phyloP scores from a whole-genome alignment of 257 asterid genomes.

The Asclepias syriaca region DNA sequence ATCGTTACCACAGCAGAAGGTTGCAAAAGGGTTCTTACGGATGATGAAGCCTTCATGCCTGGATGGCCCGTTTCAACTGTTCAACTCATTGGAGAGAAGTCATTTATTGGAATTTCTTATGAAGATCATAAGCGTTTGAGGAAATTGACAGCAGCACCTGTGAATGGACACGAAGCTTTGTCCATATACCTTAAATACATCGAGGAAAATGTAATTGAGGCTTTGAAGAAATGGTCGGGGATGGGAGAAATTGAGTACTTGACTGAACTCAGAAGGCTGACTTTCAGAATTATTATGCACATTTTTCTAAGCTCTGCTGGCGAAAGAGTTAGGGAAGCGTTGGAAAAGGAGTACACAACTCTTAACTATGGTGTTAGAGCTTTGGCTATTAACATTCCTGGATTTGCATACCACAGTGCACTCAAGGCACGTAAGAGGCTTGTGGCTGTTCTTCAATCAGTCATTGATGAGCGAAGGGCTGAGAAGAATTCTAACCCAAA shows the following conservation, averaged over 20 bases:
- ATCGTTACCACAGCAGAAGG: conserved; percentile 75
- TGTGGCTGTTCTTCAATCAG: conserved; percentile 48
- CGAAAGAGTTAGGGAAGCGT: conserved; percentile 52
- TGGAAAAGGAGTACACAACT: conserved; percentile 74
- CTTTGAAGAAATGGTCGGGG: conserved; percentile 62
- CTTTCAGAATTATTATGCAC: conserved; percentile 73
- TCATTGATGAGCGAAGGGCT: conserved; percentile 55
- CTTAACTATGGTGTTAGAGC: conserved; percentile 85
- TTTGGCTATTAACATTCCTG: conserved; percentile 79
- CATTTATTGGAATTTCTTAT: conserved; percentile 51
- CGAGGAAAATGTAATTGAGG: conserved; percentile 47
- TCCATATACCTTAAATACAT: conserved; percentile 61
- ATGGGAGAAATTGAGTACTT: conserved; percentile 73
- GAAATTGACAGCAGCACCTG: conserved; percentile 73
- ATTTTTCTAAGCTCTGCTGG: conserved; percentile 77
- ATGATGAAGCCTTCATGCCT: conserved; percentile 77
- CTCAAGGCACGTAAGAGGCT: conserved; percentile 89
- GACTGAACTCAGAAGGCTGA: conserved; percentile 66
- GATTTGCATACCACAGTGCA: conserved; percentile 74
- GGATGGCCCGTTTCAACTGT: conserved; percentile 84
- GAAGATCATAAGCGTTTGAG: conserved; percentile 84
- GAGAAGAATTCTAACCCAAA: neutral
- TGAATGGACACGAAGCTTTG: conserved; percentile 72
- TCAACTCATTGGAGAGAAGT: conserved; percentile 72
- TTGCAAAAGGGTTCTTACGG: conserved; percentile 60